Evolutionary conservation across 257 asterid species (phyloP).

Genomic region (Plectranthus barbatus): DNA sequence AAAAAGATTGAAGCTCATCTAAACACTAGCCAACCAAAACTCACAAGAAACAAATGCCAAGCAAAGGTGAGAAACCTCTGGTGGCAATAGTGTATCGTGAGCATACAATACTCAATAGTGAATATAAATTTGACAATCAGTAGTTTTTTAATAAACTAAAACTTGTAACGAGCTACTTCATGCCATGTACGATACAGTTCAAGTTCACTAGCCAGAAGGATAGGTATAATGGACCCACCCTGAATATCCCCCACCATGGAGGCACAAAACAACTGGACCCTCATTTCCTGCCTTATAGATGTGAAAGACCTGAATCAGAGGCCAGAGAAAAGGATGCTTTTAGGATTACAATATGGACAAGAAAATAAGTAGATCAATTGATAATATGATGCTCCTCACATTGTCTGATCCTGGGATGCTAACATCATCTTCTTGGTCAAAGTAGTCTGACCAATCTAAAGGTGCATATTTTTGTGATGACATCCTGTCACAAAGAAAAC

Average conservation of each 20-base stretch:
- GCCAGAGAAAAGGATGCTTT: conserved; percentile 5
- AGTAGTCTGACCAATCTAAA: conserved; percentile 64
- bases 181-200: not conserved
- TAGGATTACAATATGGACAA: conserved; percentile 10
- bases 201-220: conserved; percentile 2
- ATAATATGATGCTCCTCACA: conserved; percentile 38
- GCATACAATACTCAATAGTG: not conserved
- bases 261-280: conserved; percentile 89
- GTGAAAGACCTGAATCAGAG: conserved; percentile 68
- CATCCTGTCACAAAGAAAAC: conserved; percentile 30
- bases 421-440: conserved; percentile 81
- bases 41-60: conserved; percentile 6
- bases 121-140: not conserved
- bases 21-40: not conserved
- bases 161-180: not conserved
- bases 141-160: not conserved
- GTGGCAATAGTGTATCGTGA: not conserved
- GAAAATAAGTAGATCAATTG: not conserved
- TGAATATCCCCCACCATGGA: conserved; percentile 98
- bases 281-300: conserved; percentile 73
- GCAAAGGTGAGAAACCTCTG: not conserved
- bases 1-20: not conserved
- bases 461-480: conserved; percentile 77
- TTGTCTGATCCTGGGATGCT: conserved; percentile 61
- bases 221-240: conserved; percentile 48